Base-by-base conservation (phyloP, 495 filamentous ascomycete genomes). In the Collariella sp. region DNA sequence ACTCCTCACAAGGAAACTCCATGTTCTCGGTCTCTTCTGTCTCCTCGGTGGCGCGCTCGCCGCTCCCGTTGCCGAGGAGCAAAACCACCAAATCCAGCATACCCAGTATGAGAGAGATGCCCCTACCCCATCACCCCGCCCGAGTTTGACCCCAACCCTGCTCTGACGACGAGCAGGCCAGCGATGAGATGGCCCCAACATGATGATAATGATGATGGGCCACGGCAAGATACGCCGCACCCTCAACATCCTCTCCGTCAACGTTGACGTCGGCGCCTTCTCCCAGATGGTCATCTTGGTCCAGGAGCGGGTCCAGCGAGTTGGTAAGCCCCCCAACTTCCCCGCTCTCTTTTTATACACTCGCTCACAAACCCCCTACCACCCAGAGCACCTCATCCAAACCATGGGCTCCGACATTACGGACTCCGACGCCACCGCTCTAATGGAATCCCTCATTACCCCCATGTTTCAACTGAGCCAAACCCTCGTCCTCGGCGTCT, bases 1-100 rank as follows among this genome's bases (percentile, higher is more conserved):
- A 31, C 22, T 44, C 31, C 44, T 52, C 56, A 56, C 26, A 26
- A 62, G 60, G 62, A 62, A 61, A 57, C 11, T 55, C 36, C 45
- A 35, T 6, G 46, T 38, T 38, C 19, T 60, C 47, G 43, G 47
- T 26, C 40, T 62, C 18, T 3, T 55, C 35, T 55, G 51, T 52
- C 41, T 62, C 35, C 10, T 57, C 52, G 43, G 54, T 42, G 48
- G 47, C 31, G 59, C 38, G 29, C 19, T 65, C 48, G 59, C 60
- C 2, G 46, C n/a, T 16, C 55, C 55, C 20, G 11, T 50, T 15
- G 48, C 43, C n/a, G 42, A 34, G 13, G 5, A 31, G 26, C 26
- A 31, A 31, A 31, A 31, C 26, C 26, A 49, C 46, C 42, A 59
- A 47, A 31, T 23, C 35, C 46, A 56, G 20, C 7, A 36, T n/a